Evolutionary conservation across 2,329 filamentous ascomycete genomes (phyloP).

Genomic region (Aspergillus texensis): DNA sequence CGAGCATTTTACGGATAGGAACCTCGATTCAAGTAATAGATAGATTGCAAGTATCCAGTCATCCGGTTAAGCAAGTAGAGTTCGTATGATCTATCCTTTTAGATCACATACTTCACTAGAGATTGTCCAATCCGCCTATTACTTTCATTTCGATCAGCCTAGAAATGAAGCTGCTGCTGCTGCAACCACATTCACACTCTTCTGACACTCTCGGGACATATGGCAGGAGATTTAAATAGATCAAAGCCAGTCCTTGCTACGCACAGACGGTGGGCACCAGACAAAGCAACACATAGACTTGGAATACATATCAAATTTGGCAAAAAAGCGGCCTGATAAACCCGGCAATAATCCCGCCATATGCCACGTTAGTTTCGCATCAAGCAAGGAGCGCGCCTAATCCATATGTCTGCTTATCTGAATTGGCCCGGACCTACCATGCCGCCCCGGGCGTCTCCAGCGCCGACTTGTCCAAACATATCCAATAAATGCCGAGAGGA

Average conservation of each 20-base stretch:
- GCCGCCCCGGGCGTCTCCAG: slow-evolving; percentile 38
- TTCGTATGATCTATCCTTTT: slow-evolving; percentile 1
- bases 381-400: background rate
- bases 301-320: slow-evolving; percentile 7
- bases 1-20: background rate
- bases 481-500: slow-evolving; percentile 46
- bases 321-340: background rate
- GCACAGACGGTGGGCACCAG: background rate
- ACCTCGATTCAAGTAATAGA: slow-evolving; percentile 13
- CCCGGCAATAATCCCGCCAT: slow-evolving; percentile 2
- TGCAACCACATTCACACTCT: background rate
- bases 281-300: slow-evolving; percentile 8
- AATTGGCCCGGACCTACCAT: slow-evolving; percentile 42
- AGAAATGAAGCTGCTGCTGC: background rate
- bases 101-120: slow-evolving; percentile 17
- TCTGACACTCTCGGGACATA: background rate
- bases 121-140: slow-evolving; percentile 19
- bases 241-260: background rate
- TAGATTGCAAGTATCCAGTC: slow-evolving; percentile 24
- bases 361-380: background rate
- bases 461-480: slow-evolving; percentile 45
- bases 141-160: slow-evolving; percentile 13
- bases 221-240: background rate
- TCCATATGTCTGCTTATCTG: slow-evolving; percentile 26
- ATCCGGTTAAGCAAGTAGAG: slow-evolving; percentile 14